A percentile compares a stretch with the other conserved stretches of the same genome.
phyloP scores from a whole-genome alignment of 331 rosid genomes.

The Rosa hybrid region DNA sequence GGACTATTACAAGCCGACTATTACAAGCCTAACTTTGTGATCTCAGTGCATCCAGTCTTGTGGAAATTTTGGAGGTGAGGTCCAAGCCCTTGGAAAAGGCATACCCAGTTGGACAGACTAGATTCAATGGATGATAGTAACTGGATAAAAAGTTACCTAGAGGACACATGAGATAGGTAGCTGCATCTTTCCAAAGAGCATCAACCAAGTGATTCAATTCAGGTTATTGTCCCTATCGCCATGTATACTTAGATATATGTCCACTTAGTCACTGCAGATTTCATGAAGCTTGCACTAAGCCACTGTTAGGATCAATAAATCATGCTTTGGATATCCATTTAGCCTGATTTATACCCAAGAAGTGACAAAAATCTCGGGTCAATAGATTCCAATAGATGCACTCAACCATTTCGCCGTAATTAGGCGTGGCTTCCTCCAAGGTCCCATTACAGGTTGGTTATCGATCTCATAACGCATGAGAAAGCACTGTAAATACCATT shows the following conservation, averaged over 20 bases:
- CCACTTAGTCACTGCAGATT: too few relatives aligned
- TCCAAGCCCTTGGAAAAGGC: background rate
- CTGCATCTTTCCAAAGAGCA: background rate
- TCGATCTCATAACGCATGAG: background rate
- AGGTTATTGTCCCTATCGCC: background rate
- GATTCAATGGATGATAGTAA: background rate
- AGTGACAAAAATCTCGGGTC: background rate
- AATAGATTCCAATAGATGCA: background rate
- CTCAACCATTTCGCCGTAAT: background rate
- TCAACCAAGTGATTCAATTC: background rate
- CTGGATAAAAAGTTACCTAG: background rate
- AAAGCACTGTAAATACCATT: background rate
- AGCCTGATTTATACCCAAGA: background rate
- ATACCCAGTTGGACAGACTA: background rate
- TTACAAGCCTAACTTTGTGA: background rate
- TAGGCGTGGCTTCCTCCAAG: background rate
- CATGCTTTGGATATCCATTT: background rate
- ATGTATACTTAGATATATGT: background rate
- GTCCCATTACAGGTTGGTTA: background rate
- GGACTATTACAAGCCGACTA: background rate
- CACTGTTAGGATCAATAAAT: background rate
- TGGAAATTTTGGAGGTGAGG: background rate
- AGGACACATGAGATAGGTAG: background rate
- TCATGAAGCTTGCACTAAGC: too few relatives aligned
- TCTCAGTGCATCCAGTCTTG: background rate